Evolutionary conservation across 2,329 filamentous ascomycete genomes (phyloP).

Genomic region (Pseudocercospora ulei): DNA sequence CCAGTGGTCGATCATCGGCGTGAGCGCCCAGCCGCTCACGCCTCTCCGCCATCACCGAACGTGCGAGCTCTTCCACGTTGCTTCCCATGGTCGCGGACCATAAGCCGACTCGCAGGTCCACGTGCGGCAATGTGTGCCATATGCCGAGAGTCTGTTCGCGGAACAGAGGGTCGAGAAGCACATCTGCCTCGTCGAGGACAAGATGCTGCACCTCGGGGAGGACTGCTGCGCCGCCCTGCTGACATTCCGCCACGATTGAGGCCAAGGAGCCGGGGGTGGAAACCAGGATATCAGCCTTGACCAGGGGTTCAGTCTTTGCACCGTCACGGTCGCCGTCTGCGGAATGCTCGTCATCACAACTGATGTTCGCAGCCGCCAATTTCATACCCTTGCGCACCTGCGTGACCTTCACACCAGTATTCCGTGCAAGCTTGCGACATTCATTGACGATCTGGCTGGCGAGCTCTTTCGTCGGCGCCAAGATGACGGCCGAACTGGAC

Average conservation of each 20-base stretch:
- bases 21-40: conserved; percentile 20
- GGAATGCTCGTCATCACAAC: conserved; percentile 32
- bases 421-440: conserved; percentile 66
- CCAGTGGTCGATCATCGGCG: conserved; percentile 42
- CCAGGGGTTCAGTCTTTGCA: conserved; percentile 40
- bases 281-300: conserved; percentile 69
- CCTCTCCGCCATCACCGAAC: conserved; percentile 54
- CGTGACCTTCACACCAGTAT: conserved; percentile 68
- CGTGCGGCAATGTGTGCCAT: conserved; percentile 67
- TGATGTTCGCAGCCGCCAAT: conserved; percentile 41
- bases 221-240: conserved; percentile 26
- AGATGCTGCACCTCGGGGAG: conserved; percentile 57
- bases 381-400: conserved; percentile 79
- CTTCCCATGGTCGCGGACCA: conserved; percentile 98
- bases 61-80: conserved; percentile 71
- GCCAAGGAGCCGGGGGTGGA: conserved; percentile 70
- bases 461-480: conserved; percentile 46
- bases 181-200: conserved; percentile 87
- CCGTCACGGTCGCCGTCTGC: conserved; percentile 17
- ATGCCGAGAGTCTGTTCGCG: conserved; percentile 75
- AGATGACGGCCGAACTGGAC: conserved; percentile 37
- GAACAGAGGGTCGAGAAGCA: conserved; percentile 84
- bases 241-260: conserved; percentile 54
- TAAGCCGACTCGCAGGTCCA: conserved; percentile 62
- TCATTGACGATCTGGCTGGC: conserved; percentile 52